phyloP scores from a whole-genome alignment of 2,329 filamentous ascomycete genomes.

The Karstenula rhodostoma region DNA sequence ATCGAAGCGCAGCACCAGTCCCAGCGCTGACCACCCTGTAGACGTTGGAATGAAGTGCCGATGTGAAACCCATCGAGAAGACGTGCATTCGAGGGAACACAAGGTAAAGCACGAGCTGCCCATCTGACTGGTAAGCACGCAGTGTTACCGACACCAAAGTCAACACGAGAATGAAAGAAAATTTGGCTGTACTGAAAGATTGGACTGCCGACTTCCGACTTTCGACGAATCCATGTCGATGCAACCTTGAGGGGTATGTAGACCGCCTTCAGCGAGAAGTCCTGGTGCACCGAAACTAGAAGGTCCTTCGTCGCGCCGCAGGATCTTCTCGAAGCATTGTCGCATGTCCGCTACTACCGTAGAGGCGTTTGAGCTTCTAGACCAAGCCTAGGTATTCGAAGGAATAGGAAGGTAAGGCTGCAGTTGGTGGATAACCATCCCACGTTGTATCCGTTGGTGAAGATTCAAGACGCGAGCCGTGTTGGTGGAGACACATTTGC shows the following conservation, averaged over 20 bases:
- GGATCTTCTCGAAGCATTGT: constrained; percentile 6
- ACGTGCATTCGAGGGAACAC: constrained; percentile 24
- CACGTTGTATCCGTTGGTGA: constrained; percentile 7
- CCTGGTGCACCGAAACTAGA: background rate
- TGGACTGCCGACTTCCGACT: background rate
- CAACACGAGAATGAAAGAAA: constrained; percentile 19
- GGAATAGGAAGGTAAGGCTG: constrained; percentile 7
- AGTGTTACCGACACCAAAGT: constrained; percentile 35
- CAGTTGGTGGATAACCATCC: constrained; percentile 17
- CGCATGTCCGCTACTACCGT: constrained; percentile 3
- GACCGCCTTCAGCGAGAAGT: constrained; percentile 1
- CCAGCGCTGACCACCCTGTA: constrained; percentile 36
- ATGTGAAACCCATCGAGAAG: constrained; percentile 23
- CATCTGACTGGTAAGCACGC: constrained; percentile 43
- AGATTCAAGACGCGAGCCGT: constrained; percentile 11
- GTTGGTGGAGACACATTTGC: constrained; percentile 19
- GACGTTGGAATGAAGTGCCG: constrained; percentile 14
- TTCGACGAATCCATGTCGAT: background rate
- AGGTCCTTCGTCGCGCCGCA: constrained; percentile 7
- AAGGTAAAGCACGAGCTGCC: constrained; percentile 26
- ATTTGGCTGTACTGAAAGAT: constrained; percentile 14
- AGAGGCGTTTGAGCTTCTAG: constrained; percentile 6
- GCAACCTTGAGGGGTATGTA: background rate
- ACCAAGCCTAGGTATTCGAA: background rate
- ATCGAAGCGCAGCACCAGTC: constrained; percentile 24